Base-by-base conservation (phyloP, 179 eudicot genomes). In the Drosera spatulata region DNA sequence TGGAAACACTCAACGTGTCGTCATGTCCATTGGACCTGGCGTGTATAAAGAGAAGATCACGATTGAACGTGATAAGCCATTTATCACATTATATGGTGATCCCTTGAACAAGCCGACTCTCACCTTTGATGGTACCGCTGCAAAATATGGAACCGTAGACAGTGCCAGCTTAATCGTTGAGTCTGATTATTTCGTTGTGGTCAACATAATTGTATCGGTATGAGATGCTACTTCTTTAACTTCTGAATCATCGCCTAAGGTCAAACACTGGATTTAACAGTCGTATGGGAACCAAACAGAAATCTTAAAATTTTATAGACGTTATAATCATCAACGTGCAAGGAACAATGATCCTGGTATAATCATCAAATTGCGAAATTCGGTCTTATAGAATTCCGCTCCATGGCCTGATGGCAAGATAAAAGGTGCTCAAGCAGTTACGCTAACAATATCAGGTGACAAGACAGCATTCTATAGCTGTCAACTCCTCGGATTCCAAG, bases 101-200 rank as follows among this genome's bases (percentile, higher is more conserved):
- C 80, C 84, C 0, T 65, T 62, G 0, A 60, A 76, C 9, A 49
- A 13, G 69, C 88, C 97, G 2, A 66, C 54, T 3, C 13, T 89
- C 54, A 79, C 78, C 44, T 87, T 42, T 43, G 77, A 47, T 13
- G 97, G 85, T 39, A 82, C 78, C 6, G 82, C 91, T 2, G 73
- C 68, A 0, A 4, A 69, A 37, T 85, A 77, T 50, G 86, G 85
- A 2, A 78, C 84, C 0, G 77, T 80, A n/a, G 78, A 91, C 5
- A 83, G 88, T 63, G 87, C 88, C 2, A 75, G 84, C 0, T n/a
- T 91, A 38, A 74, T 59, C 38, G 87, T 88, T 6, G 80, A 78
- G 41, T 56, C 85, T 3, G 84, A 85, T 66, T 76, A 85, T 53
- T 91, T 91, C 60, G 59, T 39, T 15, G 86, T 72, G 37, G 73